Evolutionary conservation across 768 basidiomycete genomes (phyloP).

Genomic region (Russula emetica): DNA sequence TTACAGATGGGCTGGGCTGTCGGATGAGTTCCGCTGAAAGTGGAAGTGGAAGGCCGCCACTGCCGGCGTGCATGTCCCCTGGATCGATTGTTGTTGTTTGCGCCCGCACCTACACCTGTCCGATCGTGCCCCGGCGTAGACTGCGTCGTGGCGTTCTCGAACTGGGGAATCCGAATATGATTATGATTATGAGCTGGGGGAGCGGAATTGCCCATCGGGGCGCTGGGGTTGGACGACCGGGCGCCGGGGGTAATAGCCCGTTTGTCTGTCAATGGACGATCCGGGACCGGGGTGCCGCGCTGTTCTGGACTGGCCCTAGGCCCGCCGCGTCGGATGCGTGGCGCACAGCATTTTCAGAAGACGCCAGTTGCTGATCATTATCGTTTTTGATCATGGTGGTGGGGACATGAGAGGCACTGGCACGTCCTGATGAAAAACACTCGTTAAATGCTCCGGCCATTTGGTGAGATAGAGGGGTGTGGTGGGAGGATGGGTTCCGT

Average conservation of each 20-base stretch:
- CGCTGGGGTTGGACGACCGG: slow-evolving; percentile 11
- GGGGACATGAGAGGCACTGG: neutral
- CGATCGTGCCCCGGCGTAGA: slow-evolving; percentile 21
- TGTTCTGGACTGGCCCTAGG: slow-evolving; percentile 26
- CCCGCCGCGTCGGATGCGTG: slow-evolving; percentile 19
- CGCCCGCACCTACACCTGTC: slow-evolving; percentile 18
- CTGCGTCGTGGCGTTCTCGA: slow-evolving; percentile 16
- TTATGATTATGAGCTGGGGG: slow-evolving; percentile 4
- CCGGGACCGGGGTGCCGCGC: slow-evolving; percentile 19
- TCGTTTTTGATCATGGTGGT: slow-evolving; percentile 7
- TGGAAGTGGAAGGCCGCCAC: slow-evolving; percentile 5
- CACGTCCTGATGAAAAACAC: slow-evolving; percentile 9
- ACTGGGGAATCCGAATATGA: neutral
- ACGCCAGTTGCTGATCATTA: slow-evolving; percentile 21
- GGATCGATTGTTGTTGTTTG: slow-evolving; percentile 13
- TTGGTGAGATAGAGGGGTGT: neutral
- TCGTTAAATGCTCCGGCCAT: neutral
- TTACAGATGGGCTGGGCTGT: slow-evolving; percentile 11
- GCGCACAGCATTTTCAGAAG: slow-evolving; percentile 13
- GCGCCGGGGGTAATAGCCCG: slow-evolving; percentile 17
- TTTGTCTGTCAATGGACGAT: slow-evolving; percentile 18
- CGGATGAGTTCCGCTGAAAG: slow-evolving; percentile 4
- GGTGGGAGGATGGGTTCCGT: slow-evolving; percentile 10
- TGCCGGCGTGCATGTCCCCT: neutral
- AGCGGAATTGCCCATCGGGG: slow-evolving; percentile 14